phyloP scores from a whole-genome alignment of 2,329 filamentous ascomycete species.

The Bimuria novae-zelandiae region DNA sequence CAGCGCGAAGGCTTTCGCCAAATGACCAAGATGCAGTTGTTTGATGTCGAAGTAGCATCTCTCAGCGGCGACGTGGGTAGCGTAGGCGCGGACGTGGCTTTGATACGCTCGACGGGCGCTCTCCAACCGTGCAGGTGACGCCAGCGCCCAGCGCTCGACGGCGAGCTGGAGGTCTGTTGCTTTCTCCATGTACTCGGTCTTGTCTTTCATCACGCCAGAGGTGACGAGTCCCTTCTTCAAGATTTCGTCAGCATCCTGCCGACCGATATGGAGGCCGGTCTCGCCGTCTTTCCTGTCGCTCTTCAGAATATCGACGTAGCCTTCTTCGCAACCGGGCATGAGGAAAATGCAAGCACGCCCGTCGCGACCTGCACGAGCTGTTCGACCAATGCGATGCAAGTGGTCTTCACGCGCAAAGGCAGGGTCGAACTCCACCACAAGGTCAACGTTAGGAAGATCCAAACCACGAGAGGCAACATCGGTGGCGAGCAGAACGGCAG shows the following conservation, averaged over 20 bases:
- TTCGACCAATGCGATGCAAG: conserved; percentile 91
- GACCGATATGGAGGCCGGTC: conserved; percentile 60
- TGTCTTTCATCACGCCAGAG: conserved; percentile 39
- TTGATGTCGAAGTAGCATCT: conserved; percentile 89
- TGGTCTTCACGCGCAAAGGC: conserved; percentile 94
- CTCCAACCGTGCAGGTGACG: conserved; percentile 72
- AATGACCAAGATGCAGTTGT: conserved; percentile 85
- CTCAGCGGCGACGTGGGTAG: conserved; percentile 87
- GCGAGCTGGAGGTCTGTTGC: conserved; percentile 71
- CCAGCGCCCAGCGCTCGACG: conserved; percentile 67
- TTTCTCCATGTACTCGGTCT: conserved; percentile 65
- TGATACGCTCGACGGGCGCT: conserved; percentile 85
- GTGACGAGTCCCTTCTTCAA: conserved; percentile 66
- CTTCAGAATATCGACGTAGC: conserved; percentile 79
- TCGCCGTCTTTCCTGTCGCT: conserved; percentile 69
- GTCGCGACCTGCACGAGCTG: conserved; percentile 86
- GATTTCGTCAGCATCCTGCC: conserved; percentile 67
- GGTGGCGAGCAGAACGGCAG: conserved; percentile 86
- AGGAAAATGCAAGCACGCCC: conserved; percentile 90
- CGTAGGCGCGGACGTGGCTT: conserved; percentile 91
- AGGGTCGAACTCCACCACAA: conserved; percentile 95
- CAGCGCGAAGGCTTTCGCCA: conserved; percentile 90
- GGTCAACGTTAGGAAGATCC: conserved; percentile 91
- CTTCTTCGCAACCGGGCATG: conserved; percentile 87
- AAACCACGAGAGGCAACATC: conserved; percentile 95